phyloP scores from a whole-genome alignment of 306 rosid genomes.

The Casuarina equisetifolia region DNA sequence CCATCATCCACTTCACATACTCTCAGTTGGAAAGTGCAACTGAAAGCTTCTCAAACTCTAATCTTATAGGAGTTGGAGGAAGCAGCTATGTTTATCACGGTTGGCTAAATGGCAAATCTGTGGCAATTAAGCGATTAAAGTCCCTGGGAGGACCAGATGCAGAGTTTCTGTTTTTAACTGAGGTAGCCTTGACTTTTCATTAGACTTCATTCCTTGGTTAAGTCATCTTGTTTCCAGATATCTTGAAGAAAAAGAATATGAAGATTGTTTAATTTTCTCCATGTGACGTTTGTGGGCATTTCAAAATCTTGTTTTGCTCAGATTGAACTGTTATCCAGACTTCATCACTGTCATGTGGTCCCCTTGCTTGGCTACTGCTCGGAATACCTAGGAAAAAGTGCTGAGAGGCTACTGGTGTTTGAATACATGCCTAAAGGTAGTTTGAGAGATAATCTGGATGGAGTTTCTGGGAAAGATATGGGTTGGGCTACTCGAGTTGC shows the following conservation, averaged over 20 bases:
- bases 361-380: conserved; percentile 90
- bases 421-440: conserved; percentile 80
- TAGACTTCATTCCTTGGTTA: conserved; percentile 22
- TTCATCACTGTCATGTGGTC: conserved; percentile 92
- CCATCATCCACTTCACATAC: conserved; percentile 68
- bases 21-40: conserved; percentile 82
- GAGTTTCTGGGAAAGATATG: conserved; percentile 47
- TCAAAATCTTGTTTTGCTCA: conserved; percentile 35
- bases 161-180: conserved; percentile 66
- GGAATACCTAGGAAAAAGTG: conserved; percentile 67
- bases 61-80: conserved; percentile 85
- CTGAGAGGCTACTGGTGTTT: conserved; percentile 80
- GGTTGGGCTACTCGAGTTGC: conserved; percentile 83
- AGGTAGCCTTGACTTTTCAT: conserved; percentile 48
- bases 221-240: background rate
- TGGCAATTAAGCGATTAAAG: conserved; percentile 80
- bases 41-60: conserved; percentile 67
- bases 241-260: background rate
- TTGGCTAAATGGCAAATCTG: conserved; percentile 57
- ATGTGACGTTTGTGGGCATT: background rate
- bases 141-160: conserved; percentile 67
- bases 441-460: conserved; percentile 87
- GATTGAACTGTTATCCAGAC: conserved; percentile 91
- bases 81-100: conserved; percentile 92
- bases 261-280: conserved; percentile 1